Percentiles rank a stretch among this genome's conserved stretches.
These are phyloP conservation scores for Voacanga thouarsii DNA, from an alignment of 257 asterid genomes.

Conservation along the genomic window DNA sequence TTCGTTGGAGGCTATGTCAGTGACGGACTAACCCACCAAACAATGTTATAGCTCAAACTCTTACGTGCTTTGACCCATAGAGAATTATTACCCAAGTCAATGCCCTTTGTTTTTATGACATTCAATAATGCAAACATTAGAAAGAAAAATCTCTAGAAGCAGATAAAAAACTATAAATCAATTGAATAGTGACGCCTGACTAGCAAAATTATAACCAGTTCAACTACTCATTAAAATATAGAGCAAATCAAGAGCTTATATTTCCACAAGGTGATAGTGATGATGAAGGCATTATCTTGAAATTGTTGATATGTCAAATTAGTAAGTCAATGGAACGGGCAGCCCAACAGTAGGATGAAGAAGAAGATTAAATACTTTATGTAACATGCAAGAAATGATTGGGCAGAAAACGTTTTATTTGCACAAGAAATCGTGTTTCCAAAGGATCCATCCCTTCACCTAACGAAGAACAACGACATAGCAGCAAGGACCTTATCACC, in stretches of 20 bases:
- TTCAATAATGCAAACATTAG: not conserved
- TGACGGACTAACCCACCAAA: no score
- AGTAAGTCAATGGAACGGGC: not conserved
- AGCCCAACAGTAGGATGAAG: not conserved
- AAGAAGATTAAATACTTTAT: conserved; percentile 14
- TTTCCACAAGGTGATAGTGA: not conserved
- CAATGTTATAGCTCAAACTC: no score
- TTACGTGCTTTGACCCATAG: no score
- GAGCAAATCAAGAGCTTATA: not conserved
- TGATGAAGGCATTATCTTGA: not conserved
- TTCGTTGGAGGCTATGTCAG: no score
- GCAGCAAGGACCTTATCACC: conserved; percentile 27
- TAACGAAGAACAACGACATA: conserved; percentile 66
- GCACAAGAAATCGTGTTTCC: conserved; percentile 22
- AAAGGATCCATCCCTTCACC: conserved; percentile 55
- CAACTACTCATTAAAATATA: no score
- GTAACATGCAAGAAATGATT: conserved; percentile 30
- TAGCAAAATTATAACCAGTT: no score
- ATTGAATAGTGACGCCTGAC: no score
- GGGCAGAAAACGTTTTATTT: conserved; percentile 8
- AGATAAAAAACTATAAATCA: no score
- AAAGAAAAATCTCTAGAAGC: not conserved
- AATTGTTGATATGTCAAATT: not conserved
- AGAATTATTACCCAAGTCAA: no score
- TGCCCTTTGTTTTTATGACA: no score